Evolutionary conservation across 1,139 yeast species (phyloP), one percentile per base, ranked within the genome.

Genomic region (Blastobotrys petasosporus): DNA sequence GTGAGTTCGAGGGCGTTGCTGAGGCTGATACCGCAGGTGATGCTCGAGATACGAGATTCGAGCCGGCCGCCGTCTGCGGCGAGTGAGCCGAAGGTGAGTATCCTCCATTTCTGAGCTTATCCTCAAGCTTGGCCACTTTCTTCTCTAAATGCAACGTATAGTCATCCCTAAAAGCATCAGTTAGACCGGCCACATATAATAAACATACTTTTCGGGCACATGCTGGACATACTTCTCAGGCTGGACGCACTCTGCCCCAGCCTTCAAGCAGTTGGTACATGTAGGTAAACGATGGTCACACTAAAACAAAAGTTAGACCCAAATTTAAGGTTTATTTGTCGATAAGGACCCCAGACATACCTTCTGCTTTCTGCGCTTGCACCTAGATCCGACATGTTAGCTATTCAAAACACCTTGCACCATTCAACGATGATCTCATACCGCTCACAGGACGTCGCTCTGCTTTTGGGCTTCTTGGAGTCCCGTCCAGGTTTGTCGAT

Each of bases 201-300:
- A 30, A 36, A 29, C 46, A 16, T 12, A 60, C 63, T 12, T 44
- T 47, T 51, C 53, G 12, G 60, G 61, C 10, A 53, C 59, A 38
- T 52, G 55, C 32, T 49, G 57, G 29, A 49, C 69, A 49, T 79
- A 79, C 45, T 76, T 68, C 4, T 76, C 76, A 0, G 84, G 84
- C 55, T 79, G 81, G 2, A 77, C 66, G 59, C 84, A 79, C 50
- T 70, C 65, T 3, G 73, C 76, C 23, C 74, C 76, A 0, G 83
- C 80, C 54, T 76, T 76, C 44, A 78, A 61, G 61, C 84, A 79
- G 36, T 79, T 78, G 7, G 83, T 75, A 55, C 84, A 79, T 37
- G 77, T 69, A 2, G 84, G 84, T 7, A 74, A 59, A 46, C 79
- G 66, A 49, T 78, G 83, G 54, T 79, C 83, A 61, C 84, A 79